phyloP scores from a whole-genome alignment of 1,139 yeast species.

The Yamadazyma diospyri region DNA sequence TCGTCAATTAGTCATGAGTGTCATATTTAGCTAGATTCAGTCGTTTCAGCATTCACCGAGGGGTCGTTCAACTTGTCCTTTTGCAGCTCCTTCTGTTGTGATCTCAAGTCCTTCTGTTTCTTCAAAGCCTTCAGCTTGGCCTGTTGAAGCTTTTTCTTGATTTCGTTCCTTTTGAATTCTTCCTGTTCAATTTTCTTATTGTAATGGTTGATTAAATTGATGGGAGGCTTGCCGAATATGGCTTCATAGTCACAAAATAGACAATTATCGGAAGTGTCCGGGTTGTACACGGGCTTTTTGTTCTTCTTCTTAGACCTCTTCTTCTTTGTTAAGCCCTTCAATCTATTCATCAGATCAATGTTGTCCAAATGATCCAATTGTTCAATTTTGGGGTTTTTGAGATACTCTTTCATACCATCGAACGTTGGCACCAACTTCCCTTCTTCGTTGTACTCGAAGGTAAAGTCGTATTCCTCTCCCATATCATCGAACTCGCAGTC shows the following conservation, averaged over 20 bases:
- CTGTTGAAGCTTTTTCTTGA: constrained; percentile 33
- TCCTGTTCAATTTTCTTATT: constrained; percentile 30
- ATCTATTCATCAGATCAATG: constrained; percentile 10
- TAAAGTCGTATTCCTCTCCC: constrained; percentile 42
- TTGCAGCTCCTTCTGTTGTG: constrained; percentile 5
- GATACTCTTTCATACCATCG: constrained; percentile 38
- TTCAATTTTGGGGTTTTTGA: constrained; percentile 11
- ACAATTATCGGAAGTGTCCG: constrained; percentile 14
- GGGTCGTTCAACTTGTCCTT: too few relatives aligned
- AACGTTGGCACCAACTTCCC: constrained; percentile 44
- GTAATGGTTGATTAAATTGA: constrained; percentile 25
- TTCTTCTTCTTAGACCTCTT: constrained; percentile 1
- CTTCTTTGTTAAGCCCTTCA: constrained; percentile 10
- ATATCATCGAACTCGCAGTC: constrained; percentile 28
- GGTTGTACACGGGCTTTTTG: constrained; percentile 9
- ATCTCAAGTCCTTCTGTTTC: constrained; percentile 14
- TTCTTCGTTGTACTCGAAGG: constrained; percentile 41
- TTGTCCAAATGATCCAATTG: constrained; percentile 10
- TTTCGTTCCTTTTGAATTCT: constrained; percentile 31
- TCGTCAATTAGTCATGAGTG: too few relatives aligned
- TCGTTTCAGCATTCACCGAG: too few relatives aligned
- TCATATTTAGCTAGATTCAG: too few relatives aligned
- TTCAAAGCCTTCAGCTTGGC: constrained; percentile 36
- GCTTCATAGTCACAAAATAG: constrained; percentile 17
- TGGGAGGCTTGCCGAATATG: constrained; percentile 17